Evolutionary conservation across 768 basidiomycete genomes (phyloP).

Genomic region (Termitomyces sp.): DNA sequence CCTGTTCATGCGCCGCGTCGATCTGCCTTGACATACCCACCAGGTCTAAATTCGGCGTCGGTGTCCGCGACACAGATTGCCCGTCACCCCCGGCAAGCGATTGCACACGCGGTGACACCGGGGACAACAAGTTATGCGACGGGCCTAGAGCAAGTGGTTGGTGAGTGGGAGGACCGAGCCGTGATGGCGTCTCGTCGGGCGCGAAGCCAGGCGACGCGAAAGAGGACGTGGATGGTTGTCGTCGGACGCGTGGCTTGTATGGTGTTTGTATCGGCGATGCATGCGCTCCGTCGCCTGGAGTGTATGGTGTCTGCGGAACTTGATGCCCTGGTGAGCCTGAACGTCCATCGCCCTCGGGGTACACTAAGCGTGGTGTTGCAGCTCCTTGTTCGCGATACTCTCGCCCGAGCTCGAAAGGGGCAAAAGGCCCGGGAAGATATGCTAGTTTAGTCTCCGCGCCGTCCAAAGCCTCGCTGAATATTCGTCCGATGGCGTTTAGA

Average conservation of each 20-base stretch:
- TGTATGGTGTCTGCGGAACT: constrained; percentile 33
- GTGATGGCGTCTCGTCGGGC: constrained; percentile 52
- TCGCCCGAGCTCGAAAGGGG: constrained; percentile 59
- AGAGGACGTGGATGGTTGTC: constrained; percentile 42
- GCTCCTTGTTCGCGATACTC: constrained; percentile 38
- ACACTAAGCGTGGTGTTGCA: constrained; percentile 32
- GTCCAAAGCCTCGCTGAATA: constrained; percentile 83
- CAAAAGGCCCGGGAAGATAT: constrained; percentile 67
- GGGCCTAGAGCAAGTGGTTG: constrained; percentile 48
- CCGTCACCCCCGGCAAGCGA: constrained; percentile 32
- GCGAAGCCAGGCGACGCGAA: constrained; percentile 23
- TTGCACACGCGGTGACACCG: constrained; percentile 44
- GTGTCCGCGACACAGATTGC: constrained; percentile 54
- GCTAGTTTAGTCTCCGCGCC: constrained; percentile 62
- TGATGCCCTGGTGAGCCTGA: constrained; percentile 13
- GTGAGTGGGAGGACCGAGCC: constrained; percentile 41
- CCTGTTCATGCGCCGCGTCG: constrained; percentile 73
- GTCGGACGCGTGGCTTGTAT: constrained; percentile 70
- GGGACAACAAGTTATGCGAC: constrained; percentile 34
- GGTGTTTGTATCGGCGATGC: constrained; percentile 54
- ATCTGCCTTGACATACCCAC: constrained; percentile 71
- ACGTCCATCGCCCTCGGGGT: constrained; percentile 25
- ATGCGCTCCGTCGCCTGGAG: constrained; percentile 30
- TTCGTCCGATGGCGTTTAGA: constrained; percentile 82
- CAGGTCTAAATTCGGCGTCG: constrained; percentile 67